These are phyloP conservation scores for Candida parachauliodes DNA, from an alignment of 805 yeast genomes.

Conservation along the genomic window DNA sequence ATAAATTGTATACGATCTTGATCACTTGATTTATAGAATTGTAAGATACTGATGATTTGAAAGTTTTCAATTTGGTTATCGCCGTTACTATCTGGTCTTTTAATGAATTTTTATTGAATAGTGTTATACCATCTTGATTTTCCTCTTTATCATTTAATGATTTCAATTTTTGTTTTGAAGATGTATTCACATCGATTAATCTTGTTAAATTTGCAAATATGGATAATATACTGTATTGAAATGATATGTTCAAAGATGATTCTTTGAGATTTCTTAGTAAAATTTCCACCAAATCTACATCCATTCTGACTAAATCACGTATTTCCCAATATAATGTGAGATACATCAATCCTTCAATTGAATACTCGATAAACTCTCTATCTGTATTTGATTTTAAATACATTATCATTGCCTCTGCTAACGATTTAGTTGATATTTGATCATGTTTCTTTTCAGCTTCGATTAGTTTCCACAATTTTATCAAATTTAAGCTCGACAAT, in stretches of 20 bases:
- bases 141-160: constrained; percentile 21
- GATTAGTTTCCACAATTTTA: constrained; percentile 55
- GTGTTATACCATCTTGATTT: constrained; percentile 21
- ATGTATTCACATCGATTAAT: constrained; percentile 21
- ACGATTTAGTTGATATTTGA: constrained; percentile 9
- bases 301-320: constrained; percentile 31
- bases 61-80: constrained; percentile 17
- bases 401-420: constrained; percentile 10
- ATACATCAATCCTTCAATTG: constrained; percentile 49
- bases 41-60: constrained; percentile 11
- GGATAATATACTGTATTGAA: constrained; percentile 40
- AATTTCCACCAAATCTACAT: constrained; percentile 24
- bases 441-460: constrained; percentile 16
- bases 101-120: constrained; percentile 29
- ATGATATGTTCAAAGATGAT: constrained; percentile 5
- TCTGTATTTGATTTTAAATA: constrained; percentile 11
- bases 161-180: constrained; percentile 31
- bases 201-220: constrained; percentile 39
- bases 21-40: constrained; percentile 23
- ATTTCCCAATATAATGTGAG: constrained; percentile 36
- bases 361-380: constrained; percentile 13
- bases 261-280: constrained; percentile 12
- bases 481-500: constrained; percentile 43
- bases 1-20: constrained; percentile 31
- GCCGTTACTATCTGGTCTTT: constrained; percentile 18